phyloP scores from a whole-genome alignment of 257 asterid species.

The Lycium ferocissimum region DNA sequence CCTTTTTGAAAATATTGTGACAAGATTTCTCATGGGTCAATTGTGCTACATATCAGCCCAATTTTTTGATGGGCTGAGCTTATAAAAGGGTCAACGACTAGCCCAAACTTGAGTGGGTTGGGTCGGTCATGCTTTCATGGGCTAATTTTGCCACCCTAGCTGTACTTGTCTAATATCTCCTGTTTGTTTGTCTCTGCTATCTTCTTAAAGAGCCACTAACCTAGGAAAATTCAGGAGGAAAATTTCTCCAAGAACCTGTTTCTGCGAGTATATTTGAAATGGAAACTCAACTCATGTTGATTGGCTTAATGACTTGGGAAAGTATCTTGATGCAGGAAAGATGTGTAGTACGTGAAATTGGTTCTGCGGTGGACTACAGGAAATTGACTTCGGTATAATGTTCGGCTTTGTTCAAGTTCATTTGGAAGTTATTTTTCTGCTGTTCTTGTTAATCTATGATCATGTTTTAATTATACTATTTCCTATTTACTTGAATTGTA shows the following conservation, averaged over 20 bases:
- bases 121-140: no score
- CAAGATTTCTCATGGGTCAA: no score
- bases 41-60: no score
- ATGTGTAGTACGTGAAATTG: conserved; percentile 82
- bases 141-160: no score
- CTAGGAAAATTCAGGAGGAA: not conserved
- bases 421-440: conserved; percentile 12
- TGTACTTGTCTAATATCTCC: not conserved
- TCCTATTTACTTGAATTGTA: conserved; percentile 40
- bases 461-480: not conserved
- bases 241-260: not conserved
- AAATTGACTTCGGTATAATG: conserved; percentile 77
- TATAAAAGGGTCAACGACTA: no score
- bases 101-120: no score
- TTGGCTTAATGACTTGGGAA: conserved; percentile 30
- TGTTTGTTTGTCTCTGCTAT: not conserved
- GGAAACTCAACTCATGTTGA: not conserved
- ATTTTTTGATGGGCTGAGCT: no score
- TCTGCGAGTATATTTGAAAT: not conserved
- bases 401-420: not conserved
- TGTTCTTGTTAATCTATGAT: conserved; percentile 23
- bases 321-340: conserved; percentile 70
- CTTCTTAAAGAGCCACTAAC: not conserved
- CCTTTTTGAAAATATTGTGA: no score
- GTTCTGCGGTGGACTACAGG: conserved; percentile 87